Percentiles rank a stretch among this genome's conserved stretches.
Evolutionary conservation across 768 basidiomycete genomes (phyloP).

Genomic region (Cystoderma amianthinum): DNA sequence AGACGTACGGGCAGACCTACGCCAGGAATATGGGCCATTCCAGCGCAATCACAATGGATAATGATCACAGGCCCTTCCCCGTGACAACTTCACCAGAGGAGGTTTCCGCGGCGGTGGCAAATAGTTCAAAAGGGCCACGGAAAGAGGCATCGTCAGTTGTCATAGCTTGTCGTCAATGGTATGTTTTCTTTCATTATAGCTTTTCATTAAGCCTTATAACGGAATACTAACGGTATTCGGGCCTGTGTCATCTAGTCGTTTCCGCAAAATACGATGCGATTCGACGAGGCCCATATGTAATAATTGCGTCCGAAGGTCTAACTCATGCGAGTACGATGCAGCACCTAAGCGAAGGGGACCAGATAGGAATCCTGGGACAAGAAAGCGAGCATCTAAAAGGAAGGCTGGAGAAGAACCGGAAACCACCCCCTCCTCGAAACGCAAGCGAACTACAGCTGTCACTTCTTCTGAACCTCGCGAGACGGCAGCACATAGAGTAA

Average conservation of each 20-base stretch:
- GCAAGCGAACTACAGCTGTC: conserved; percentile 30
- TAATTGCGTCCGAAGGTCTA: conserved; percentile 75
- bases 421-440: conserved; percentile 45
- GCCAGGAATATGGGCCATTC: background rate
- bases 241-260: conserved; percentile 49
- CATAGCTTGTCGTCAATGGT: conserved; percentile 85
- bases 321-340: conserved; percentile 73
- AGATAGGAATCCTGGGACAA: conserved; percentile 80
- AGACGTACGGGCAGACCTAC: conserved; percentile 22
- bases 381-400: conserved; percentile 68
- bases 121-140: conserved; percentile 31
- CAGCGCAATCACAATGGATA: conserved; percentile 5
- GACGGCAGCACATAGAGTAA: conserved; percentile 23
- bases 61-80: conserved; percentile 20
- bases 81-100: conserved; percentile 26
- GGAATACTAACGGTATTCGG: conserved; percentile 23
- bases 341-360: conserved; percentile 80
- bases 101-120: conserved; percentile 20
- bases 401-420: too few species aligned
- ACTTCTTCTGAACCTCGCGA: conserved; percentile 25
- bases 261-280: conserved; percentile 83
- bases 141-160: conserved; percentile 63
- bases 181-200: conserved; percentile 26
- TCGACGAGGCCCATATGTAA: conserved; percentile 75
- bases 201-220: conserved; percentile 35